Evolutionary conservation across 1,139 yeast genomes (phyloP).

Genomic region (Suhomyces panamericanus): DNA sequence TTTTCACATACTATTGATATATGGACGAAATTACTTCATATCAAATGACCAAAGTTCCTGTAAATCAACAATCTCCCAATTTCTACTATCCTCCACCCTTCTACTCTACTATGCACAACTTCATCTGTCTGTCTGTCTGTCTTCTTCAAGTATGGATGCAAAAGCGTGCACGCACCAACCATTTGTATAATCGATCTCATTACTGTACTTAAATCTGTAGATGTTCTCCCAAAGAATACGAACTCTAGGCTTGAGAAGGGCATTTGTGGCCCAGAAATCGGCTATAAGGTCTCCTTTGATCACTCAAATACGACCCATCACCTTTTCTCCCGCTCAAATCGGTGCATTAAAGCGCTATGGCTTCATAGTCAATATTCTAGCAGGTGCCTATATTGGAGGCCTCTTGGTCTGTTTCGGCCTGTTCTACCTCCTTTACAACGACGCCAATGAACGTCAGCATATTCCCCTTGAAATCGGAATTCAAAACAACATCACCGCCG

Average conservation of each 20-base stretch:
- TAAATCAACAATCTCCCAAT: too few relatives aligned
- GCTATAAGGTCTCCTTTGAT: background rate
- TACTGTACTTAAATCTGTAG: background rate
- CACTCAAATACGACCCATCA: slow-evolving; percentile 7
- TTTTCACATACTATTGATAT: too few relatives aligned
- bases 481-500: slow-evolving; percentile 38
- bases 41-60: too few relatives aligned
- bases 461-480: slow-evolving; percentile 44
- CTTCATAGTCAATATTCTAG: slow-evolving; percentile 35
- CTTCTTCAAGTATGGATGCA: background rate
- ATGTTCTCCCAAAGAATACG: slow-evolving; percentile 7
- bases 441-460: slow-evolving; percentile 41
- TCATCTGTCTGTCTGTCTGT: background rate
- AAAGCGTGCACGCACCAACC: slow-evolving; percentile 6
- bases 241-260: background rate
- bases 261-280: background rate
- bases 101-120: too few relatives aligned
- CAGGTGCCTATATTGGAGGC: slow-evolving; percentile 49
- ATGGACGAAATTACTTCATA: too few relatives aligned
- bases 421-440: slow-evolving; percentile 41
- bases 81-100: background rate
- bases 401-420: slow-evolving; percentile 41
- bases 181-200: background rate
- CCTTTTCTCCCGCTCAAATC: slow-evolving; percentile 18
- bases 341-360: slow-evolving; percentile 35